Conservation (phyloP, 2,329 filamentous ascomycete species). For the Trichothecium sympodiale region DNA sequence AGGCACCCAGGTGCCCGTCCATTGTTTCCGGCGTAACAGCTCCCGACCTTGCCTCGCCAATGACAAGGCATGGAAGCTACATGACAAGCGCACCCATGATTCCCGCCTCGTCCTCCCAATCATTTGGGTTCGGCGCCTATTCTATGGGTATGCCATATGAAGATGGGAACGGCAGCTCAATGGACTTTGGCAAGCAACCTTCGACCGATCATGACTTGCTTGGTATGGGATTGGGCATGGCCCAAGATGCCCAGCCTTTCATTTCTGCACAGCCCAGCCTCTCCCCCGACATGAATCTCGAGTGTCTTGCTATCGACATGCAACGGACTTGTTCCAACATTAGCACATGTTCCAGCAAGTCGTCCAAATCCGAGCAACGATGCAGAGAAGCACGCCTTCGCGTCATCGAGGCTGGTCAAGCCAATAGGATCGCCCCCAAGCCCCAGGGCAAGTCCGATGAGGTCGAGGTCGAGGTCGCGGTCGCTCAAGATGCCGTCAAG, state of each 20-base stretch:
- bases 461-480: constrained; percentile 3
- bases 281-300: constrained; percentile 3
- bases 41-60: constrained; percentile 23
- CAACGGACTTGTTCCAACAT: constrained; percentile 36
- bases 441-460: constrained; percentile 14
- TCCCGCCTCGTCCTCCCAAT: constrained; percentile 22
- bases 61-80: constrained; percentile 32
- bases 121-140: constrained; percentile 5
- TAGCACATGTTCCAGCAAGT: constrained; percentile 29
- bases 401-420: constrained; percentile 30
- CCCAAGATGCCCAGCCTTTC: too few species aligned
- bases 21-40: constrained; percentile 29
- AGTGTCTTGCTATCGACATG: constrained; percentile 24
- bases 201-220: too few species aligned
- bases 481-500: constrained; percentile 11
- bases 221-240: too few species aligned
- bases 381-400: constrained; percentile 35
- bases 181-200: too few species aligned
- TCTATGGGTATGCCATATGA: too few species aligned
- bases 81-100: constrained; percentile 20
- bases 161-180: too few species aligned
- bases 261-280: constrained; percentile 6
- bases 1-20: constrained; percentile 26
- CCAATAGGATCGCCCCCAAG: constrained; percentile 33
- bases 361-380: constrained; percentile 33